Conservation (phyloP, 106 monocot species). For the Phalaenopsis aphrodite region DNA sequence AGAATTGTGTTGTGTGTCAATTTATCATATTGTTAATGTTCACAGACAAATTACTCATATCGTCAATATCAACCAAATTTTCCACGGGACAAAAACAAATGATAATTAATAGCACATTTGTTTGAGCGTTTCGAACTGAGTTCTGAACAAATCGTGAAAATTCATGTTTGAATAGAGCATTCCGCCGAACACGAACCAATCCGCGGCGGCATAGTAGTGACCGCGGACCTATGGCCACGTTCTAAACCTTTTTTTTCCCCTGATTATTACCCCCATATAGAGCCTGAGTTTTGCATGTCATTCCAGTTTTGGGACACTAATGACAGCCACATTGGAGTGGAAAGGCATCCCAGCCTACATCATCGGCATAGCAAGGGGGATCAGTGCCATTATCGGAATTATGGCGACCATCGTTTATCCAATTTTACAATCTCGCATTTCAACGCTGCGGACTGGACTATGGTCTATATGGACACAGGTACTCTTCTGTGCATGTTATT, state of each 20-base stretch:
- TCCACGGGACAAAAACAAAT: neutral
- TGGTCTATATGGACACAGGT: conserved; percentile 98
- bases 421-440: conserved; percentile 55
- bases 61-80: neutral
- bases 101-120: neutral
- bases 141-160: too few species aligned
- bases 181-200: too few species aligned
- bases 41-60: neutral
- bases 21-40: neutral
- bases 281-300: neutral
- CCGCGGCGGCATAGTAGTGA: too few species aligned
- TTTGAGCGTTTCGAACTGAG: too few species aligned
- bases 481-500: neutral
- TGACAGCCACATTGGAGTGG: conserved; percentile 93
- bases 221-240: too few species aligned
- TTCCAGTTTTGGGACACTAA: conserved; percentile 84
- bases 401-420: conserved; percentile 71
- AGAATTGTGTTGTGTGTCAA: too few species aligned
- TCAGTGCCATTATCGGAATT: conserved; percentile 75
- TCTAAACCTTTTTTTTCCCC: too few species aligned
- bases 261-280: too few species aligned
- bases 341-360: conserved; percentile 86
- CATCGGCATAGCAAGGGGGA: conserved; percentile 71
- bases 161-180: too few species aligned
- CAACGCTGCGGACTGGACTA: conserved; percentile 67